These are phyloP conservation scores for Ochetophila trinervis DNA, from an alignment of 306 rosid species.

Conservation along the genomic window DNA sequence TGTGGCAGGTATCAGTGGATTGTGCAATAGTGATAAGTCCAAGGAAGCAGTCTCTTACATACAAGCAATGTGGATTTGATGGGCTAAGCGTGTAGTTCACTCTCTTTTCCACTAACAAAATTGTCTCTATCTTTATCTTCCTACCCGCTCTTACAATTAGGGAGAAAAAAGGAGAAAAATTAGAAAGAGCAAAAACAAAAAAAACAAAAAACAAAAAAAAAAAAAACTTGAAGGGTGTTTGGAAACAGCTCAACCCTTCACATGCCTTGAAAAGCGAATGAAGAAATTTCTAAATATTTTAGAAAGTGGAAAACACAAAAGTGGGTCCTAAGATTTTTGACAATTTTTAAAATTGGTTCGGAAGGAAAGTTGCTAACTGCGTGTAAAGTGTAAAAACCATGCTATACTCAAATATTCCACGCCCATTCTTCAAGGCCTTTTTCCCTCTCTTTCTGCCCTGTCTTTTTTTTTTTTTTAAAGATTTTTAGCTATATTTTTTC, in stretches of 20 bases:
- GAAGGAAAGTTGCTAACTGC: slow-evolving; percentile 19
- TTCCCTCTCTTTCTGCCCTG: not conserved
- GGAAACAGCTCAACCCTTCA: not conserved
- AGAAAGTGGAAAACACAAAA: not conserved
- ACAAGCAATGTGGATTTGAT: slow-evolving; percentile 93
- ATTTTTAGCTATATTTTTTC: too few species aligned
- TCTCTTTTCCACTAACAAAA: slow-evolving; percentile 3
- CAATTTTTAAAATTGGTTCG: slow-evolving; percentile 10
- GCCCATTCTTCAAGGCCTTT: not conserved
- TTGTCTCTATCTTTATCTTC: not conserved
- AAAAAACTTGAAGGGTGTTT: not conserved
- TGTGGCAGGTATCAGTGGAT: slow-evolving; percentile 84
- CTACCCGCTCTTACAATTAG: slow-evolving; percentile 29
- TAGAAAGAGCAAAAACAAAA: too few species aligned
- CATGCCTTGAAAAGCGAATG: not conserved
- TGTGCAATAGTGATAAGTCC: slow-evolving; percentile 94
- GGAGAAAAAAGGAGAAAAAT: slow-evolving; percentile 23
- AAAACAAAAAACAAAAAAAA: not conserved
- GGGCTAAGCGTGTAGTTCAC: slow-evolving; percentile 71
- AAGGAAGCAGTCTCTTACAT: slow-evolving; percentile 80
- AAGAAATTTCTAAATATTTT: too few species aligned
- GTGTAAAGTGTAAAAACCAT: slow-evolving; percentile 18
- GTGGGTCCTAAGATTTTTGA: slow-evolving; percentile 14
- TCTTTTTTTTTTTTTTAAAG: not conserved
- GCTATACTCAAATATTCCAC: not conserved